Percentiles rank a stretch among this genome's conserved stretches.
phyloP scores from a whole-genome alignment of 164 flowering plant genomes.

The Paratinospora sagittata region DNA sequence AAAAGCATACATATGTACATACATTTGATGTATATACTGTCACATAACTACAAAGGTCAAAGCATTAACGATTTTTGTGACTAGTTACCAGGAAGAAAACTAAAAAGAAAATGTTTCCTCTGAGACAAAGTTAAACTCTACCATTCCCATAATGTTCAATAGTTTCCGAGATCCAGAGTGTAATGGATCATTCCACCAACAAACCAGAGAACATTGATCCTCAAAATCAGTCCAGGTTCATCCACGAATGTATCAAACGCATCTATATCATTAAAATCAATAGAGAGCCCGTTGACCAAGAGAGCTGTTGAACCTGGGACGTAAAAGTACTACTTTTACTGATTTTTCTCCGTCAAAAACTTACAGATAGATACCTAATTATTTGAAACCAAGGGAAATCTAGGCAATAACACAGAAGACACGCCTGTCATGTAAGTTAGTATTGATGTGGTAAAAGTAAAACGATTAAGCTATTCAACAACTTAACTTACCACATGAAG shows the following conservation, averaged over 20 bases:
- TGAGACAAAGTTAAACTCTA: not conserved
- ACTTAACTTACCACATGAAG: conserved; percentile 49
- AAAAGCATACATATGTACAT: too few relatives aligned
- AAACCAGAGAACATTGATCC: not conserved
- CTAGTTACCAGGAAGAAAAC: not conserved
- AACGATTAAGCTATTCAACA: not conserved
- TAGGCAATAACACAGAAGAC: not conserved
- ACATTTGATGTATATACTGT: too few relatives aligned
- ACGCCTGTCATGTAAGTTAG: not conserved
- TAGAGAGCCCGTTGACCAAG: too few relatives aligned
- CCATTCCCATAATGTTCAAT: not conserved
- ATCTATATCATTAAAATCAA: too few relatives aligned
- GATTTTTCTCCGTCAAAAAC: too few relatives aligned
- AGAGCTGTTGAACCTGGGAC: too few relatives aligned
- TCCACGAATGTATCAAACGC: too few relatives aligned
- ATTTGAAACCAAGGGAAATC: too few relatives aligned
- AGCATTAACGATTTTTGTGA: not conserved
- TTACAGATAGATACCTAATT: too few relatives aligned
- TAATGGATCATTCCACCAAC: not conserved
- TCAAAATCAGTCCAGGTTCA: not conserved
- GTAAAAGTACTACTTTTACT: too few relatives aligned
- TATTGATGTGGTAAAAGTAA: too few relatives aligned
- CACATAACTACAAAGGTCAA: too few relatives aligned
- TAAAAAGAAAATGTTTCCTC: not conserved
- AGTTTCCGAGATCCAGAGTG: not conserved